Conservation (phyloP, 192 early-diverging fungal species). For the Coemansia sp. region DNA sequence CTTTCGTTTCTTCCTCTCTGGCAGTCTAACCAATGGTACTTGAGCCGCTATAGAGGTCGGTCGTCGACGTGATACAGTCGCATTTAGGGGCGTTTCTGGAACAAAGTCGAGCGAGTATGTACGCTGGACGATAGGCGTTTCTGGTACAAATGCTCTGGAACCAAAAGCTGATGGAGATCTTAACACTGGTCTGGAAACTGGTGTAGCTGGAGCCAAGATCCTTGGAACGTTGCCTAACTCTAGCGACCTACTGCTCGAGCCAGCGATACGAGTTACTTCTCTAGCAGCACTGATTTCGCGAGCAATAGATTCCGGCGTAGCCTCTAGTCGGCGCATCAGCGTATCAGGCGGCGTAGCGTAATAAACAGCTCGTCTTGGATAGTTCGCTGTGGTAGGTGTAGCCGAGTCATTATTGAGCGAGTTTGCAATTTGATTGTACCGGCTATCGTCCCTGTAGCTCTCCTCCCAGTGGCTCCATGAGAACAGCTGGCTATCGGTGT, state of each 20-base stretch:
- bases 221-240: neutral
- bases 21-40: neutral
- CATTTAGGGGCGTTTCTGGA: neutral
- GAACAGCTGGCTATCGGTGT: slow-evolving; percentile 12
- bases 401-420: slow-evolving; percentile 11
- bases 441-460: slow-evolving; percentile 27
- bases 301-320: slow-evolving; percentile 19
- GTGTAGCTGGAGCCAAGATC: slow-evolving; percentile 4
- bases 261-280: neutral
- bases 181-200: neutral
- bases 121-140: neutral
- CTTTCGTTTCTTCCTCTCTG: neutral
- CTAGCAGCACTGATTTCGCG: slow-evolving; percentile 3
- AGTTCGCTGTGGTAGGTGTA: neutral
- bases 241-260: neutral
- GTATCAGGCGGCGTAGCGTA: slow-evolving; percentile 15
- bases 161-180: neutral
- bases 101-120: neutral
- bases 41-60: neutral
- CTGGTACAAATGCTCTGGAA: slow-evolving; percentile 1
- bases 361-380: neutral
- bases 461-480: slow-evolving; percentile 22
- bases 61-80: neutral
- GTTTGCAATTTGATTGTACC: slow-evolving; percentile 15
- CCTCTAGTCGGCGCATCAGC: slow-evolving; percentile 14